Conservation (phyloP, 495 filamentous ascomycete genomes). For the Pseudevernia furfuracea region DNA sequence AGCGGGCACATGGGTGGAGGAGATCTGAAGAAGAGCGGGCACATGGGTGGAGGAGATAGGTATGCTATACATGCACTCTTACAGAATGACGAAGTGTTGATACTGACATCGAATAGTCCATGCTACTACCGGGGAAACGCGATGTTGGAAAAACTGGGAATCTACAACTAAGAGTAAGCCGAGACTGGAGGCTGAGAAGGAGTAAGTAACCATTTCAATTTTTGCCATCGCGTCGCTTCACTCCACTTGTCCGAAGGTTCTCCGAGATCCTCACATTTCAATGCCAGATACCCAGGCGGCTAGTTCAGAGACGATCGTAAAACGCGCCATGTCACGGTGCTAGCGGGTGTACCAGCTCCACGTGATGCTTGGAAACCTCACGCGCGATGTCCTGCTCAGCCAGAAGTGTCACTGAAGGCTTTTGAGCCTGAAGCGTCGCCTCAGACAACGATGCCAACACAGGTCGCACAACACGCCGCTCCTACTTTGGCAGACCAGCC, state of each 20-base stretch:
- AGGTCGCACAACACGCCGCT: neutral
- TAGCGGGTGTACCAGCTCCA: neutral
- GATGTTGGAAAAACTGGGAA: conserved; percentile 22
- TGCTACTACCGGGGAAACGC: conserved; percentile 23
- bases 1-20: conserved; percentile 19
- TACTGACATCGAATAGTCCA: conserved; percentile 14
- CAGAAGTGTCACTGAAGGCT: neutral
- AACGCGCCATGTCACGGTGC: neutral
- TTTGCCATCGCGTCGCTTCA: neutral
- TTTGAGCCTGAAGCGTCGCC: neutral
- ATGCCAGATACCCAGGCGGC: neutral
- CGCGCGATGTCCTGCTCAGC: neutral
- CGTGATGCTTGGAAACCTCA: neutral
- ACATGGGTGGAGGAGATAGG: conserved; percentile 15
- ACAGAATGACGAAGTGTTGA: too few relatives aligned
- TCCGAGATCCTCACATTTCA: neutral
- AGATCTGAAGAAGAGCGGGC: conserved; percentile 19
- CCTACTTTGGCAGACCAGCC: neutral
- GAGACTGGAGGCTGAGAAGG: conserved; percentile 20
- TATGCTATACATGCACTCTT: too few relatives aligned
- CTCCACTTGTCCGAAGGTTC: neutral
- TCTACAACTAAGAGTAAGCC: conserved; percentile 23
- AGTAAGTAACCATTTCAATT: conserved; percentile 15
- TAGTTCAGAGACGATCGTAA: neutral
- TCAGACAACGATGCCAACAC: neutral